Evolutionary conservation across 116 monocot species (phyloP).

Genomic region (Zostera marina): DNA sequence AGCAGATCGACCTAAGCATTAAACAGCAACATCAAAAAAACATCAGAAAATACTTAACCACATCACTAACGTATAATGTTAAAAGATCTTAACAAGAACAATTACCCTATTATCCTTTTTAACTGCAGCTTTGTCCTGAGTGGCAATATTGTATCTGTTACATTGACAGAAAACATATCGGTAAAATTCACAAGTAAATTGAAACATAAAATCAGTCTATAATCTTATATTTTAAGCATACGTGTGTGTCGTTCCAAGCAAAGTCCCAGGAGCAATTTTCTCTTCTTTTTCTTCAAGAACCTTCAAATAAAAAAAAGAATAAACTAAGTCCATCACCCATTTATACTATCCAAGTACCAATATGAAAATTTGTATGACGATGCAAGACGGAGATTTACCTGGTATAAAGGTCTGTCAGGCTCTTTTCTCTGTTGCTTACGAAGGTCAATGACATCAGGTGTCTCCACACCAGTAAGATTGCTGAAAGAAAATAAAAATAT

Average conservation of each 20-base stretch:
- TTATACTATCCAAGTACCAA: not conserved
- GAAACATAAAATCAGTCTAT: not conserved
- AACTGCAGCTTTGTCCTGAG: conserved; percentile 65
- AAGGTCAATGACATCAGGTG: conserved; percentile 97
- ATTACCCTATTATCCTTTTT: conserved; percentile 54
- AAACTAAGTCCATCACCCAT: not conserved
- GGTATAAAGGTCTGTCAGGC: conserved; percentile 79
- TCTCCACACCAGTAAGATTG: conserved; percentile 95
- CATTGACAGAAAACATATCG: conserved; percentile 6
- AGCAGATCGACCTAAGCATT: conserved; percentile 77
- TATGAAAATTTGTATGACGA: not conserved
- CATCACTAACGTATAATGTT: not conserved
- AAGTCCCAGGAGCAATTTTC: conserved; percentile 77
- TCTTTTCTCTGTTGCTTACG: conserved; percentile 98
- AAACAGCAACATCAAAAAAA: not conserved
- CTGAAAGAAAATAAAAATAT: conserved; percentile 22
- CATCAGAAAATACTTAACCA: not conserved
- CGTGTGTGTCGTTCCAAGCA: conserved; percentile 84
- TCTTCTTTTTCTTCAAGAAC: conserved; percentile 99
- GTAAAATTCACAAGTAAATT: conserved; percentile 1
- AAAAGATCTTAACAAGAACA: not conserved
- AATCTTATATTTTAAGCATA: conserved; percentile 17
- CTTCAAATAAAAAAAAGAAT: conserved; percentile 14
- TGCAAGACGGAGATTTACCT: conserved; percentile 25
- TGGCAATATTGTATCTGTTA: conserved; percentile 54